A percentile compares a stretch with the other conserved stretches of the same genome.
These are phyloP conservation scores for Plasmodium vivax DNA, from an alignment of 169 alveolate species.

Conservation along the genomic window DNA sequence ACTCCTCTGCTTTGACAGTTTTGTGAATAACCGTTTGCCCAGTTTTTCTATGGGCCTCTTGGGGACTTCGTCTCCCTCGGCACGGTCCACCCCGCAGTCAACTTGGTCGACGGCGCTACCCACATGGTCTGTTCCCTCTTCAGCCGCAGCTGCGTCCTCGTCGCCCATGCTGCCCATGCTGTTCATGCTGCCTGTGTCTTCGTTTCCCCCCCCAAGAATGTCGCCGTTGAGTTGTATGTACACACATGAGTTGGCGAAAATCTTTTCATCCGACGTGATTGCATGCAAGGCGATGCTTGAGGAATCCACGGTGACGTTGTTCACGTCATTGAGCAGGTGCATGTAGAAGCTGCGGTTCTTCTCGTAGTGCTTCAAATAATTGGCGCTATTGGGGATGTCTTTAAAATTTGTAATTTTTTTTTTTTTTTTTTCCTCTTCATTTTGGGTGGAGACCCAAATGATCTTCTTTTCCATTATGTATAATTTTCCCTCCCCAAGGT, in stretches of 20 bases:
- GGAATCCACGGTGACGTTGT: slow-evolving; percentile 31
- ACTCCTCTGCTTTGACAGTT: neutral
- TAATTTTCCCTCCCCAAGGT: slow-evolving; percentile 60
- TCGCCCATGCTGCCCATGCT: neutral
- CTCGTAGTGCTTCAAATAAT: slow-evolving; percentile 66
- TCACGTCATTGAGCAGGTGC: slow-evolving; percentile 53
- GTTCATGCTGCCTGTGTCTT: neutral
- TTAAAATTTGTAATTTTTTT: slow-evolving; percentile 16
- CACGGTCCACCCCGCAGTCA: neutral
- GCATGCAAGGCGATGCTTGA: slow-evolving; percentile 71
- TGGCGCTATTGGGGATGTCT: slow-evolving; percentile 17
- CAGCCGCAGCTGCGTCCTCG: neutral
- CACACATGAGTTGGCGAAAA: slow-evolving; percentile 24
- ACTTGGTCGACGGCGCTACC: neutral
- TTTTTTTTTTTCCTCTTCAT: slow-evolving; percentile 24
- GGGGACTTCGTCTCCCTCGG: neutral
- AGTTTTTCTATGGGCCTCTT: neutral
- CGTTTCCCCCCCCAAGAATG: slow-evolving; percentile 5
- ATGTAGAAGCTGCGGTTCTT: slow-evolving; percentile 24
- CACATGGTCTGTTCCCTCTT: neutral
- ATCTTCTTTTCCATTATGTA: slow-evolving; percentile 35
- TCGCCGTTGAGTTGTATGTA: slow-evolving; percentile 43
- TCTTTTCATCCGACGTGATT: slow-evolving; percentile 58
- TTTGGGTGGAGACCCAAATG: slow-evolving; percentile 38
- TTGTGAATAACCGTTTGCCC: neutral